Evolutionary conservation across 129 eudicot species (phyloP), one percentile per base, ranked within the genome.

Genomic region (Ambrosia trifida): DNA sequence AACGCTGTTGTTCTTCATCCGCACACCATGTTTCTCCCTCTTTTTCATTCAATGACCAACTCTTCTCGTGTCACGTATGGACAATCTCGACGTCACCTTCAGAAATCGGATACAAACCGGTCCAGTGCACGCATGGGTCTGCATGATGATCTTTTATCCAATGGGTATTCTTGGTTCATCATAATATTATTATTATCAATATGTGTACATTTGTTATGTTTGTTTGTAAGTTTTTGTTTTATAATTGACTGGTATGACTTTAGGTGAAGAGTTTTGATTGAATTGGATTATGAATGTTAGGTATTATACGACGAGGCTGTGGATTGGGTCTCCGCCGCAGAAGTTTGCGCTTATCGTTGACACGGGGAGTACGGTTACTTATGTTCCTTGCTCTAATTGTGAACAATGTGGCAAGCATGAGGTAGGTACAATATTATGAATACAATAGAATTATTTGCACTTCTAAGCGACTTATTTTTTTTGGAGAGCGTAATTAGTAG

Each of bases 341-440:
- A 82, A 69, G 70, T 91, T 91, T 71, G 93, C 96, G 9, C 88
- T 91, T 30, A 91, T 91, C 0, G 94, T 91, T 35, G 96, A 91
- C 46, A 88, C 96, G 19, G 97, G 97, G 52, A 91, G 97, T 77
- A 95, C 99, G 32, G 97, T 84, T 53, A 95, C 99, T 24, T 95
- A 90, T 83, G 99, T 95, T 68, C 99, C 99, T 2, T 95, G 99
- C 72, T 72, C 94, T 62, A 82, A 89, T 0, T 95, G 99, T 79
- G 85, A 86, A 72, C 83, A 86, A 81, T 95, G 99, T 84, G 99
- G 99, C 79, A 83, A 84, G 72, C 99, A 95, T 79, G 94, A 95
- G 99, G 99, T n/a, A n/a, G n/a, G n/a, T n/a, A n/a, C n/a, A n/a
- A n/a, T n/a, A n/a, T n/a, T n/a, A n/a, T n/a, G n/a, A n/a, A n/a